Evolutionary conservation across 2,329 filamentous ascomycete genomes (phyloP), one percentile per base, ranked within the genome.

Genomic region (Paracamarosporium sp.): DNA sequence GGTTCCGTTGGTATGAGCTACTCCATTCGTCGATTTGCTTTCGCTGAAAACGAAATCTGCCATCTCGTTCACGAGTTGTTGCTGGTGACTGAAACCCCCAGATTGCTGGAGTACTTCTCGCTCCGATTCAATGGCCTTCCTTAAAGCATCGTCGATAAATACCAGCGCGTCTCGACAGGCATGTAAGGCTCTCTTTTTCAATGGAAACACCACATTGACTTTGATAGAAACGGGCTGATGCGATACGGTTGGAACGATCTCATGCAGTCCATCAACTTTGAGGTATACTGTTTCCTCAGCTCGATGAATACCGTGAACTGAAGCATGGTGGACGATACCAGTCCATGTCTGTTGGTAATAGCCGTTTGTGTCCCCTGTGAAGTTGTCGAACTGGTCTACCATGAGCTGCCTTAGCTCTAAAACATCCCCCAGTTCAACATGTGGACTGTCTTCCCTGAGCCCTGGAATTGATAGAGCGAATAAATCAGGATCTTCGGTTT

Each of bases 391-490:
- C 8, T 11, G 8, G 46, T 73, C 64, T 2, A 70, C 48, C 30
- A 55, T 62, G 11, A 75, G 53, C 25, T 72, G 71, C 2, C 74
- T 69, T n/a, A 76, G 58, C 25, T 71, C 65, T n/a, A 76, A 31
- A 1, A 54, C 50, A 25, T 76, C 72, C 6, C 72, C 74, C 57
- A 72, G 64, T 38, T 71, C 68, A n/a, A 76, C 40, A 4, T 65
- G 38, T 15, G 73, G 73, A 15, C 48, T 71, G 7, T 75, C 67
- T 48, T 76, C 74, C 33, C 71, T 63, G 4, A 76, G 25, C 1
- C 73, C 73, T 13, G 73, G 72, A 4, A 75, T 46, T 2, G 44
- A 41, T 1, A 75, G 38, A 7, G 51, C 30, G 61, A 64, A 72
- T 1, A 71, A 36, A 2, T 45, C 36, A 2, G 46, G 44, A 5